Base-by-base conservation (phyloP, 73 alveolate species). In the Paramecium bursaria region DNA sequence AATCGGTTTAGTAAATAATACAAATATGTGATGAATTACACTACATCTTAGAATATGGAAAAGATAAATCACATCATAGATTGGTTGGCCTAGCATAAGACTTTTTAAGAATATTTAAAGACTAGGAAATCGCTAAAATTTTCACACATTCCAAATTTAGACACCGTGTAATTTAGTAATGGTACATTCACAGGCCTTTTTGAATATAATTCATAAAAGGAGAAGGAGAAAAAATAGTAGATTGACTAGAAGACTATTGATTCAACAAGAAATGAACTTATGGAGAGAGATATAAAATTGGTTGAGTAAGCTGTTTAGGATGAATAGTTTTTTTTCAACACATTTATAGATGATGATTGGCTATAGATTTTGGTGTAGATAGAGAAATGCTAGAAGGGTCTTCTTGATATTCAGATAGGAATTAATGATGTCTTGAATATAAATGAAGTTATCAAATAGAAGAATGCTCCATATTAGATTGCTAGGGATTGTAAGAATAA, bases 361-460 rank as follows among this genome's bases (percentile, higher is more conserved):
- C 9, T 57, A 17, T 30, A 42, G 33, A 57, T 57, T n/a, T 30
- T 57, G 0, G 49, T 30, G 3, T 15, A 57, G 17, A 57, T 57
- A 57, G 76, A 57, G 33, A 57, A 57, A 30, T 57, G 76, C 19
- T 57, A 57, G 15, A 57, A 57, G 14, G 27, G 51, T 23, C 76
- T 30, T 27, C 49, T 57, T 27, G 76, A 57, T 57, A 48, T 50
- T 10, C 17, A 30, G 14, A 57, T 15, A 23, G 4, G 33, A 57
- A n/a, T n/a, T n/a, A 11, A 57, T 10, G 76, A 57, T 23, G 27
- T 57, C 30, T 57, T 50, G 10, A n/a, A 57, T 30, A 30, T 57
- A 10, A 6, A 57, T 4, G 11, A 57, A 57, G 2, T 57, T 4
- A 57, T 57, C 33, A 50, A 57, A 57, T 57, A 57, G 17, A 57